These are phyloP conservation scores for Kingdonia uniflora DNA, from an alignment of 164 flowering plant species.

Conservation along the genomic window DNA sequence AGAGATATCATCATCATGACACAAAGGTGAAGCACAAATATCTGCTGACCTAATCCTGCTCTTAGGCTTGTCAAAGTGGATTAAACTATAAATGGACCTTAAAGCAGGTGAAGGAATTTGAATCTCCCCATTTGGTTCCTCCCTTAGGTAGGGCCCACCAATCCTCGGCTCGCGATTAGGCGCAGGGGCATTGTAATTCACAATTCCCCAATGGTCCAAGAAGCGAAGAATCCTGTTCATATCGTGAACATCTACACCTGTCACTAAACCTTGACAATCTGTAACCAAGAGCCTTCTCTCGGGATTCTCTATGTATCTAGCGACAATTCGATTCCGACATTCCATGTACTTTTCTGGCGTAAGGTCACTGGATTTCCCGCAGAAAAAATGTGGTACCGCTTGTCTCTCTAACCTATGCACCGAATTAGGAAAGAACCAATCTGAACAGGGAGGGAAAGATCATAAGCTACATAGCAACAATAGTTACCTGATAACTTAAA, in stretches of 20 bases:
- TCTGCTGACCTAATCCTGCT: constrained; percentile 55
- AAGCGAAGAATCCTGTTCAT: constrained; percentile 65
- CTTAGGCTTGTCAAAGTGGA: constrained; percentile 83
- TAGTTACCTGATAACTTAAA: neutral
- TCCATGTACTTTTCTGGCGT: constrained; percentile 89
- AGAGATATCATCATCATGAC: constrained; percentile 25
- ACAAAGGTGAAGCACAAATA: constrained; percentile 32
- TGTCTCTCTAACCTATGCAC: constrained; percentile 88
- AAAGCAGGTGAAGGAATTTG: constrained; percentile 71
- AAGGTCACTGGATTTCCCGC: constrained; percentile 65
- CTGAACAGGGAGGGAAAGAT: constrained; percentile 22
- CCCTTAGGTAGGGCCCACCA: constrained; percentile 40
- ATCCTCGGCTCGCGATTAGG: constrained; percentile 31
- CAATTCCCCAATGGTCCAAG: constrained; percentile 95
- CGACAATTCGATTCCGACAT: constrained; percentile 67
- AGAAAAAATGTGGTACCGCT: constrained; percentile 88
- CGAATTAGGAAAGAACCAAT: constrained; percentile 81
- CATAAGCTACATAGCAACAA: neutral
- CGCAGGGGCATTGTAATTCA: constrained; percentile 69
- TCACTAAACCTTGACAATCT: constrained; percentile 48
- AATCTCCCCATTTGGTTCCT: constrained; percentile 70
- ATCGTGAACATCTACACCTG: constrained; percentile 48
- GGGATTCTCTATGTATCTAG: constrained; percentile 76
- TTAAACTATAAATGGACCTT: constrained; percentile 86
- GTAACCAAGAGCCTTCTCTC: constrained; percentile 40